Conservation (phyloP, 345 rosid genomes). For the Eucalyptus albens region DNA sequence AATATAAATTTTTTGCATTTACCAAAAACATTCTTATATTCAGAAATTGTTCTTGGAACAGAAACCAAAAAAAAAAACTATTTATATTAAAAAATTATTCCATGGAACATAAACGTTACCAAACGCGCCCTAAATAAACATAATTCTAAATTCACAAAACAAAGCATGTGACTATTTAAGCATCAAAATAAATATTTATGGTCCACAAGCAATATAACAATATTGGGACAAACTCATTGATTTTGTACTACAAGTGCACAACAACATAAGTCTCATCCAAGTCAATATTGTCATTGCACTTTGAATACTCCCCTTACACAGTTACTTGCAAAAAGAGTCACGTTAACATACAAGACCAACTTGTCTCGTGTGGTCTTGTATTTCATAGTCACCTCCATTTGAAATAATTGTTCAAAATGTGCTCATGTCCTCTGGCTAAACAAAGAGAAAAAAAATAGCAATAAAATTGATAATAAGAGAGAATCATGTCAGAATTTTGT, state of each 20-base stretch:
- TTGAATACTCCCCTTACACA: neutral
- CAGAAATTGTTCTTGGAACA: no score
- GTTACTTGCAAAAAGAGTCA: neutral
- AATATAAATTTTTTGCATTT: no score
- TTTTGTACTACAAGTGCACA: neutral
- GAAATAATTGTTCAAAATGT: neutral
- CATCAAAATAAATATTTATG: neutral
- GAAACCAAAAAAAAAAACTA: no score
- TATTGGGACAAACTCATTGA: neutral
- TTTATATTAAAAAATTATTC: no score
- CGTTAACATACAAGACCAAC: neutral
- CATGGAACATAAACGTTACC: no score
- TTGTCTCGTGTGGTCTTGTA: neutral
- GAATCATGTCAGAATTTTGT: neutral
- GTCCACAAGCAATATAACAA: neutral
- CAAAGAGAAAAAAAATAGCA: neutral
- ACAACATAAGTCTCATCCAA: neutral
- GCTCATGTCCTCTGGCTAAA: neutral
- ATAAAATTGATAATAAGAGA: neutral
- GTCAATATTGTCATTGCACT: neutral
- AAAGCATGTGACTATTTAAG: neutral
- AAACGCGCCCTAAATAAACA: neutral
- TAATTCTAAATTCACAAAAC: neutral
- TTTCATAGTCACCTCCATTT: neutral
- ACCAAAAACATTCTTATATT: no score